phyloP scores from a whole-genome alignment of 2,329 filamentous ascomycete species.

The Cladosporium sp. region DNA sequence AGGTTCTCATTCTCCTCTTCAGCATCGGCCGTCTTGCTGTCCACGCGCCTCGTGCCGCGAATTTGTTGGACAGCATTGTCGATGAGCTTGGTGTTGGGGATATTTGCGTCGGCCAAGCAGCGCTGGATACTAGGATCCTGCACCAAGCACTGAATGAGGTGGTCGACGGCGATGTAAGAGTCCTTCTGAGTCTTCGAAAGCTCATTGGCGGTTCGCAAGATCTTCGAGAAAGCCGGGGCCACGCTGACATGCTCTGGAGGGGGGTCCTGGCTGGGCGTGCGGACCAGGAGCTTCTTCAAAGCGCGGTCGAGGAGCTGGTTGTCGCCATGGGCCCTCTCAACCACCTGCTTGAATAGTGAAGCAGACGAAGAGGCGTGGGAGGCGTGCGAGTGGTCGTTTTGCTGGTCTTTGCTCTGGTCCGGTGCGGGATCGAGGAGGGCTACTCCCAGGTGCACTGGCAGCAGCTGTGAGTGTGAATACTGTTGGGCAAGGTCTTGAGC shows the following conservation, averaged over 20 bases:
- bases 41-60: conserved; percentile 84
- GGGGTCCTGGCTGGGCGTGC: conserved; percentile 88
- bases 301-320: conserved; percentile 80
- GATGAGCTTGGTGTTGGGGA: conserved; percentile 84
- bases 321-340: conserved; percentile 91
- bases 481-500: conserved; percentile 81
- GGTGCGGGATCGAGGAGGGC: conserved; percentile 69
- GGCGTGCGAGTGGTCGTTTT: conserved; percentile 55
- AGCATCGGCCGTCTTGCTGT: conserved; percentile 90
- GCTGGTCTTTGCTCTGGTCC: conserved; percentile 72
- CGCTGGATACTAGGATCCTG: conserved; percentile 71
- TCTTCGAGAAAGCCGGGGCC: conserved; percentile 72
- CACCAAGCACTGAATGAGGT: conserved; percentile 72
- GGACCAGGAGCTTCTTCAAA: conserved; percentile 85
- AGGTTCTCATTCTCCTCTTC: conserved; percentile 92
- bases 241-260: conserved; percentile 83
- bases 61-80: conserved; percentile 88
- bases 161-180: conserved; percentile 87
- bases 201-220: conserved; percentile 78
- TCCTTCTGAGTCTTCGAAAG: conserved; percentile 97
- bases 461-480: conserved; percentile 84
- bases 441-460: conserved; percentile 83
- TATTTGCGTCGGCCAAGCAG: conserved; percentile 75
- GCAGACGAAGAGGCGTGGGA: conserved; percentile 55
- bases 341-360: conserved; percentile 89